Percentiles rank a stretch among this genome's conserved stretches.
These are phyloP conservation scores for Talaromyces sp. DNA, from an alignment of 2,329 filamentous ascomycete species.

Conservation along the genomic window DNA sequence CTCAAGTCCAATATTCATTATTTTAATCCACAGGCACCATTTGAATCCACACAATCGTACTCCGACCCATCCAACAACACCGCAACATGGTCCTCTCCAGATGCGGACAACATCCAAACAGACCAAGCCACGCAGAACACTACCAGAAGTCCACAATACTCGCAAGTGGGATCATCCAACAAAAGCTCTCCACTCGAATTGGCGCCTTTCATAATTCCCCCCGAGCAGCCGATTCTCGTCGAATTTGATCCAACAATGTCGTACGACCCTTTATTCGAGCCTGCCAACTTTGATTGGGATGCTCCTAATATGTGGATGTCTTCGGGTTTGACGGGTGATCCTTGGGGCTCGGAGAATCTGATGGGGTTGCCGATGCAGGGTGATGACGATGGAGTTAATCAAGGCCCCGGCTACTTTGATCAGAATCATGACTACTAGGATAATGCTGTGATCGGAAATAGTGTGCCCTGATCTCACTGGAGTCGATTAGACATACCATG, in stretches of 20 bases:
- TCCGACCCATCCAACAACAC: not conserved
- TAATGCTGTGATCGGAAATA: not conserved
- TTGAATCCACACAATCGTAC: not conserved
- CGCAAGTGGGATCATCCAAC: not conserved
- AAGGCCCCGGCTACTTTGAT: not conserved
- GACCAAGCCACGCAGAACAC: not conserved
- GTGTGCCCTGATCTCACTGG: not conserved
- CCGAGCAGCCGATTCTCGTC: conserved; percentile 5
- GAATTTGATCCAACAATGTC: conserved; percentile 1
- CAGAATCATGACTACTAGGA: too few relatives aligned
- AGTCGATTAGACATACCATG: not conserved
- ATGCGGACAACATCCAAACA: not conserved
- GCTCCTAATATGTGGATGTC: not conserved
- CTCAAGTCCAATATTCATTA: not conserved
- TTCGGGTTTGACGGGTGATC: not conserved
- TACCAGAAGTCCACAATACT: not conserved
- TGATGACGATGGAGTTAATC: not conserved
- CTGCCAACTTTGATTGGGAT: not conserved
- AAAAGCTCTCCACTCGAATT: conserved; percentile 1
- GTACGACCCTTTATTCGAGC: not conserved
- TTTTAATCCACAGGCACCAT: not conserved
- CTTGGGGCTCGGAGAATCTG: not conserved
- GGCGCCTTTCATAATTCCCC: conserved; percentile 12
- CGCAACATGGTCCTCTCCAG: not conserved
- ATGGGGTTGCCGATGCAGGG: not conserved